Evolutionary conservation across 2,329 filamentous ascomycete species (phyloP).

Genomic region (Fusarium veterinarium): DNA sequence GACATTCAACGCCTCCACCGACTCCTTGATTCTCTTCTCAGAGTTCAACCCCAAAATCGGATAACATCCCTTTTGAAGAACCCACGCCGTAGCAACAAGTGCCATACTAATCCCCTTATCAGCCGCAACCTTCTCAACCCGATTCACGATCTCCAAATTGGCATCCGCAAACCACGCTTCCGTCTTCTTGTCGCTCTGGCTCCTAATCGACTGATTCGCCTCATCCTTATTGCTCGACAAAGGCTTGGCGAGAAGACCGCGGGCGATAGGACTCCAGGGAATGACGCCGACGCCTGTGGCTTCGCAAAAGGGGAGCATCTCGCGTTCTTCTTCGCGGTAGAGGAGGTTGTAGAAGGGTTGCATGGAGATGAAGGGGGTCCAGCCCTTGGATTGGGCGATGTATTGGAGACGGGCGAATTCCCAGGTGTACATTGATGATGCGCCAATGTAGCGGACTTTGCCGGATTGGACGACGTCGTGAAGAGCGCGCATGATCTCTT

Average conservation of each 20-base stretch:
- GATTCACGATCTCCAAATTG: constrained; percentile 47
- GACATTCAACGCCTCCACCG: constrained; percentile 59
- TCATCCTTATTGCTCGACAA: constrained; percentile 23
- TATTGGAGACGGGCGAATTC: constrained; percentile 65
- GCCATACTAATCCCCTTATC: constrained; percentile 71
- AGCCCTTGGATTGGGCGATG: constrained; percentile 64
- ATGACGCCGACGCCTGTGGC: constrained; percentile 51
- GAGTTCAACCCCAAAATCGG: constrained; percentile 73
- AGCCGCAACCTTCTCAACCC: constrained; percentile 65
- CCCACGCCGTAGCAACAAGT: constrained; percentile 75
- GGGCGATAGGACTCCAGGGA: constrained; percentile 50
- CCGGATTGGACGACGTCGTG: constrained; percentile 69
- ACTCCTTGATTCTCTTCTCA: constrained; percentile 70
- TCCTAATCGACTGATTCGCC: constrained; percentile 22
- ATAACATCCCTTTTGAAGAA: constrained; percentile 62
- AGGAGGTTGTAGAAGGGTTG: constrained; percentile 68
- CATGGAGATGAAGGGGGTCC: constrained; percentile 70
- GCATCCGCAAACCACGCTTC: constrained; percentile 45
- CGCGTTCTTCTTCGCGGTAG: constrained; percentile 69
- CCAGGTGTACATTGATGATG: constrained; percentile 61
- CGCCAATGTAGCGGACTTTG: constrained; percentile 66
- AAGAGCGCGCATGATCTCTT: constrained; percentile 70
- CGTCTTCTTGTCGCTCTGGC: constrained; percentile 37
- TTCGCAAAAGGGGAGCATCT: constrained; percentile 54
- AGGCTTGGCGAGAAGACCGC: constrained; percentile 49